phyloP scores from a whole-genome alignment of 805 yeast species.

The Debaryomyces hansenii region DNA sequence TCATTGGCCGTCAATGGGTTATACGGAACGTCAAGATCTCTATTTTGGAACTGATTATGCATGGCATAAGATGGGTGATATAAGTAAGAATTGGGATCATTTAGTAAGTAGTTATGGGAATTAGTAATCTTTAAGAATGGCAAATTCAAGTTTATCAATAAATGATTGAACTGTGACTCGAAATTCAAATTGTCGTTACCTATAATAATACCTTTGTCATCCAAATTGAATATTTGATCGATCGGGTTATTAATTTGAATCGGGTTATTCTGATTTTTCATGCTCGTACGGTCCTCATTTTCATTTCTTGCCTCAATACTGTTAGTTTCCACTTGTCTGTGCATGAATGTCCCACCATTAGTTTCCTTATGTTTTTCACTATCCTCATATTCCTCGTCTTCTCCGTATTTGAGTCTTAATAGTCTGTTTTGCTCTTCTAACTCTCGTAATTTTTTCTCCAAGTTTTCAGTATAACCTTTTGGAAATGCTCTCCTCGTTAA shows the following conservation, averaged over 20 bases:
- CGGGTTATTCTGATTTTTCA: slow-evolving; percentile 6
- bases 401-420: slow-evolving; percentile 34
- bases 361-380: background rate
- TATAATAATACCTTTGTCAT: slow-evolving; percentile 42
- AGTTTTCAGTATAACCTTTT: slow-evolving; percentile 74
- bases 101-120: slow-evolving; percentile 40
- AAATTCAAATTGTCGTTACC: slow-evolving; percentile 47
- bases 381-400: slow-evolving; percentile 2
- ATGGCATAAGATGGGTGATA: slow-evolving; percentile 40
- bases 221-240: slow-evolving; percentile 45
- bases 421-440: slow-evolving; percentile 56
- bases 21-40: slow-evolving; percentile 38
- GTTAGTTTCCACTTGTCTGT: background rate
- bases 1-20: slow-evolving; percentile 37
- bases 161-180: slow-evolving; percentile 46
- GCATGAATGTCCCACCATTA: background rate
- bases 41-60: slow-evolving; percentile 35
- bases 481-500: slow-evolving; percentile 77
- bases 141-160: slow-evolving; percentile 41
- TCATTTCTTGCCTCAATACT: slow-evolving; percentile 8
- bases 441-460: slow-evolving; percentile 61
- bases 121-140: slow-evolving; percentile 46
- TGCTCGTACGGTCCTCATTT: background rate
- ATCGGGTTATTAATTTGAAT: slow-evolving; percentile 42
- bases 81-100: slow-evolving; percentile 43